Evolutionary conservation across 345 rosid genomes (phyloP).

Genomic region (Corymbia maculata): DNA sequence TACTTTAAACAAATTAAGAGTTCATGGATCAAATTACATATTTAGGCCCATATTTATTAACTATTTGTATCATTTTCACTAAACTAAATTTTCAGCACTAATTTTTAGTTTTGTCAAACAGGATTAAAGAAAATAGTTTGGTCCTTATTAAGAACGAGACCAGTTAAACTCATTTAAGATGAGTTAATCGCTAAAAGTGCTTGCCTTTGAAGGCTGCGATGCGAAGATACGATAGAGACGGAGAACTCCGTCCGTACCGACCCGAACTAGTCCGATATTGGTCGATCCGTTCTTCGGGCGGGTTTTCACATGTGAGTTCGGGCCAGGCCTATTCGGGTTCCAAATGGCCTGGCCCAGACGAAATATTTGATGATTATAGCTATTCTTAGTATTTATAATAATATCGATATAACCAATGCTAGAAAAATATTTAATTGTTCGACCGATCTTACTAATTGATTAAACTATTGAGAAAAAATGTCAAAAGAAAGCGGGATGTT

Average conservation of each 20-base stretch:
- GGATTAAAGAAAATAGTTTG: too few relatives aligned
- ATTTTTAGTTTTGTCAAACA: neutral
- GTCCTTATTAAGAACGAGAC: neutral
- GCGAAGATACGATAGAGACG: neutral
- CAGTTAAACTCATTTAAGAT: neutral
- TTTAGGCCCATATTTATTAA: too few relatives aligned
- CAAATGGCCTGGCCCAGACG: neutral
- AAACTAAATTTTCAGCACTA: neutral
- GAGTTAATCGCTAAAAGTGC: neutral
- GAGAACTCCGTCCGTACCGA: neutral
- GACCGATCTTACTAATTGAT: neutral
- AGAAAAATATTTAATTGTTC: neutral
- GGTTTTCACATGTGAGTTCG: neutral
- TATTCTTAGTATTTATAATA: neutral
- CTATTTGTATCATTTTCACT: too few relatives aligned
- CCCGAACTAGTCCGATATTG: neutral
- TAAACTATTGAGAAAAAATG: neutral
- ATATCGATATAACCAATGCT: neutral
- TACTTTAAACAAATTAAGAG: too few relatives aligned
- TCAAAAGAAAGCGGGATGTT: neutral
- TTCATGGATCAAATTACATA: too few relatives aligned
- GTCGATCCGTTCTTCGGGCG: neutral
- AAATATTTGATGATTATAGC: neutral
- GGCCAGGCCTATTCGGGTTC: neutral
- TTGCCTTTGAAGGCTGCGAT: too few relatives aligned